Evolutionary conservation across 2,329 filamentous ascomycete species (phyloP), one percentile per base, ranked within the genome.

Genomic region (Xylariaceae sp.): DNA sequence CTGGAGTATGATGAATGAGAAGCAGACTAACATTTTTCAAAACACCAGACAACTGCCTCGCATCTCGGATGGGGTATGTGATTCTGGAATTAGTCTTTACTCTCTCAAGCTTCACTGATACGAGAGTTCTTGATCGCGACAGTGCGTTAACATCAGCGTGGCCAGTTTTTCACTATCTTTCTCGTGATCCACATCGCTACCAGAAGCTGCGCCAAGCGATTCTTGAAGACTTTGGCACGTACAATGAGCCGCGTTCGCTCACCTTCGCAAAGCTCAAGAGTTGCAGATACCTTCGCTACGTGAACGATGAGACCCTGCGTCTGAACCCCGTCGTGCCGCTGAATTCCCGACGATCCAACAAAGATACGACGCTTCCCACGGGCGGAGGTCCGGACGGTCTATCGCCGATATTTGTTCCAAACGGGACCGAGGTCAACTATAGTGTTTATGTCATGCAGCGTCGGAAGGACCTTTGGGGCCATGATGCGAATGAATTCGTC

Each of bases 41-140:
- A n/a, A n/a, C n/a, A n/a, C n/a, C n/a, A n/a, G n/a, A 80, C 77
- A 1, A 81, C 77, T 0, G 76, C 75, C 33, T 36, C 33, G 33
- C 33, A 2, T 68, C 66, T 10, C 66, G 78, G 3, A 65, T 82
- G 1, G 71, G 73, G 10, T 80, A 74, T 72, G 61, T 72, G 14
- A 71, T 78, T 45, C 68, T 69, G 51, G 62, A 65, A n/a, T 59
- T 78, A 12, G 63, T 72, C 1, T 66, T 69, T 27, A 62, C 33
- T 36, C 33, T 36, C 15, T 15, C 4, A 10, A 36, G 15, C 33
- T 14, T 36, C 7, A 36, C 12, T 36, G 12, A 4, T 36, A 36
- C 15, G 12, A 15, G 33, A 14, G 33, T 36, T 14, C 10, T 4
- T 36, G 33, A 36, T 15, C 22, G 4, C 22, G 22, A 27, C 22